These are phyloP conservation scores for Colletotrichum euphorbiae DNA, from an alignment of 2,329 filamentous ascomycete genomes.

Conservation along the genomic window DNA sequence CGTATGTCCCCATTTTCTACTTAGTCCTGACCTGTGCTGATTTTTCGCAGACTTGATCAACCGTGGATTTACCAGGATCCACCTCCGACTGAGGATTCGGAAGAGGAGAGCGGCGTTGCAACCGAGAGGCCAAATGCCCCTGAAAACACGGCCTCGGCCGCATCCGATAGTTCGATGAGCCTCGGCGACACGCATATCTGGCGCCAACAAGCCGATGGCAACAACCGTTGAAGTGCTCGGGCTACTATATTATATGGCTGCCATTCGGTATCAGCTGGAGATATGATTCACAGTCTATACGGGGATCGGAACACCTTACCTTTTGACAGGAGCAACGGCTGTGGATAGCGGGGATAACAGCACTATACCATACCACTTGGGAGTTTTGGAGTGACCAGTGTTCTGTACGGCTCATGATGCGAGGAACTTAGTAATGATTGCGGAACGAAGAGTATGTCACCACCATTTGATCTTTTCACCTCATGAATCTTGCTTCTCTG, in stretches of 20 bases:
- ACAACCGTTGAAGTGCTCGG: not conserved
- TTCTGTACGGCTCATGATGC: not conserved
- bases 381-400: constrained; percentile 1
- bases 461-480: not conserved
- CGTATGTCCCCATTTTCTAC: constrained; percentile 60
- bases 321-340: not conserved
- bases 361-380: constrained; percentile 31
- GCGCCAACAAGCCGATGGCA: constrained; percentile 49
- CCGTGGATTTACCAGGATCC: constrained; percentile 75
- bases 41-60: constrained; percentile 66
- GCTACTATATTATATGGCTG: not conserved
- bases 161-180: constrained; percentile 58
- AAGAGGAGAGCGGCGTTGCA: constrained; percentile 29
- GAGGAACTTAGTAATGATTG: not conserved
- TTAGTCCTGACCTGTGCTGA: constrained; percentile 26
- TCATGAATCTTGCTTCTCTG: not conserved
- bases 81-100: constrained; percentile 50
- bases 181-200: constrained; percentile 64
- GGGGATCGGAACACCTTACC: not conserved
- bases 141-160: constrained; percentile 45
- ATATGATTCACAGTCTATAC: constrained; percentile 22
- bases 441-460: not conserved
- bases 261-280: constrained; percentile 13
- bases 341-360: constrained; percentile 20
- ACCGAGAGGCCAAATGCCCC: constrained; percentile 20